Evolutionary conservation across 2,329 filamentous ascomycete genomes (phyloP).

Genomic region (Penicillium sp.): DNA sequence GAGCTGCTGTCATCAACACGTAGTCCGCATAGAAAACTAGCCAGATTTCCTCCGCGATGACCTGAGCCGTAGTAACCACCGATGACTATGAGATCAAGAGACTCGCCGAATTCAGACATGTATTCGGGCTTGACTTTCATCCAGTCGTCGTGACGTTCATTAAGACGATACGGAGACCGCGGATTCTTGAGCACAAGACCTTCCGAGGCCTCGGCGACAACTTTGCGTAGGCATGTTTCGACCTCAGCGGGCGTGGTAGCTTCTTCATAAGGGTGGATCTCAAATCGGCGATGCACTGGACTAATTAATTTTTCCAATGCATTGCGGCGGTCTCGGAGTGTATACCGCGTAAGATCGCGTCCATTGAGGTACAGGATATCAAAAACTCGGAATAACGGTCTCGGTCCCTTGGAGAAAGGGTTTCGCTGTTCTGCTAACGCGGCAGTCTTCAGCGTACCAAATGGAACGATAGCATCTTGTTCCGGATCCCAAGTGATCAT

Average conservation of each 20-base stretch:
- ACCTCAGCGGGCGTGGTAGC: slow-evolving; percentile 66
- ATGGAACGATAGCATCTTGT: slow-evolving; percentile 75
- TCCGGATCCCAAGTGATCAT: slow-evolving; percentile 98
- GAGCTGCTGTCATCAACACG: slow-evolving; percentile 66
- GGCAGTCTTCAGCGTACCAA: slow-evolving; percentile 89
- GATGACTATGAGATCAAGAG: slow-evolving; percentile 80
- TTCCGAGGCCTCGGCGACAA: slow-evolving; percentile 81
- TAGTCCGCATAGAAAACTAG: slow-evolving; percentile 86
- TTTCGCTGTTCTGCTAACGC: slow-evolving; percentile 74
- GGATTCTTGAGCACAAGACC: slow-evolving; percentile 93
- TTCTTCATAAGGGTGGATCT: slow-evolving; percentile 68
- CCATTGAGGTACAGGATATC: slow-evolving; percentile 89
- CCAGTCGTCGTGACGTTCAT: slow-evolving; percentile 91
- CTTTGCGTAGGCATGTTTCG: slow-evolving; percentile 70
- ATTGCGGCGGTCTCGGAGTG: slow-evolving; percentile 69
- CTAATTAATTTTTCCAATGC: slow-evolving; percentile 68
- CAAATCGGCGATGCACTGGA: slow-evolving; percentile 67
- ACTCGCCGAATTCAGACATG: slow-evolving; percentile 93
- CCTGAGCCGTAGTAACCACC: slow-evolving; percentile 92
- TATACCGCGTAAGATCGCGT: slow-evolving; percentile 70
- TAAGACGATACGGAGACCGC: slow-evolving; percentile 74
- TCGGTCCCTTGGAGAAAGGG: slow-evolving; percentile 57
- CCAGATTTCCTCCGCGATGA: slow-evolving; percentile 70
- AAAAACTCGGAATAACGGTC: slow-evolving; percentile 79
- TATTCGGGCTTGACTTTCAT: slow-evolving; percentile 99